Evolutionary conservation across 176 grass and related monocot genomes (phyloP), one percentile per base, ranked within the genome.

Genomic region (Carex pumila): DNA sequence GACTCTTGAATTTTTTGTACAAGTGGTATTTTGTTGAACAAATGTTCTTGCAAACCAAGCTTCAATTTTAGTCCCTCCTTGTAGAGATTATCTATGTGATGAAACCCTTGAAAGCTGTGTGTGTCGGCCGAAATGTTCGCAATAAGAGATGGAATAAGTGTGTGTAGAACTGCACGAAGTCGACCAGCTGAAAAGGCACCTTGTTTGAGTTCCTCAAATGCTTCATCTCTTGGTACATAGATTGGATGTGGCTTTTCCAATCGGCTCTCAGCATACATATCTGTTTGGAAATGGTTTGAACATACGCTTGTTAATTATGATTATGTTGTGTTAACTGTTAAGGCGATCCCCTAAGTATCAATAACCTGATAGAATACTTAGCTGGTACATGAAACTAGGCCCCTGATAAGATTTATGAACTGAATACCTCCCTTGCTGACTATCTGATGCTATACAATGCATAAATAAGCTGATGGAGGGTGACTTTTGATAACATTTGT

Each of bases 1-100:
- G 96, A 99, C 80, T 99, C 93, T 73, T 99, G 96, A 80, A 99
- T 95, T 92, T 99, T 95, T 41, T 95, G 93, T 50, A 95, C 93
- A 65, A 99, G 81, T 6, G 96, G 96, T 79, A 99, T 91, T 61
- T 99, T 99, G 83, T 89, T 91, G 78, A 99, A 89, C 31, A 95
- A 90, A 79, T 99, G 96, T 77, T 99, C 96, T 14, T 99, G 96
- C 56, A 99, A 91, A 71, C 96, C 96, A 7, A 99, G 81, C 81
- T 95, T 99, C 60, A 99, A 90, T 85, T 87, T 92, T 83, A 99
- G 96, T 22, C 96, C 96, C 37, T 99, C 96, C 87, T 99, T 99
- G 68, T 99, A 99, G 43, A 99, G 93, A 81, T 99, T 99, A 88
- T 99, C 96, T 36, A 99, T 89, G 54, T 95, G 96, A 83, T 99